Evolutionary conservation across 352 stramenopile genomes (phyloP), one percentile per base, ranked within the genome.

Genomic region (Pythium scleroteichum): DNA sequence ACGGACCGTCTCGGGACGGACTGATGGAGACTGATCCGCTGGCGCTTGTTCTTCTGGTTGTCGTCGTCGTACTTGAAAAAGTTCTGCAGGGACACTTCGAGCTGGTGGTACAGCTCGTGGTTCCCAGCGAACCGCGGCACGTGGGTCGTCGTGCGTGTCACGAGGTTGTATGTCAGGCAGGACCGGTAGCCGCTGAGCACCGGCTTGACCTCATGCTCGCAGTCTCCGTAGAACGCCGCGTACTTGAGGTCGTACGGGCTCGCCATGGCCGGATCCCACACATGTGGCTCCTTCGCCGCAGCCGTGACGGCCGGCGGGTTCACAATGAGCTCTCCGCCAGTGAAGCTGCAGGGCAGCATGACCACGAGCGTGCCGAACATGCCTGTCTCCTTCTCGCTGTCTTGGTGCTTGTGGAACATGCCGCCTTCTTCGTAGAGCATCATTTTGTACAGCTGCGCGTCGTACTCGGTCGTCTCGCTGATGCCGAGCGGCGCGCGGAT

Each of bases 311-410:
- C 14, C 32, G 22, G 29, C 20, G 39, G 12, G 17, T 48, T 23
- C 41, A 59, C 53, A 20, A 50, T 22, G 19, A 73, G 38, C 19
- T 76, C 64, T 4, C 61, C 69, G 10, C 64, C 69, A 20, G 33
- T 40, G 44, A 74, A 66, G 8, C 26, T 20, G 22, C 67, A 62
- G 4, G 75, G 73, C 16, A 82, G 62, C 51, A 79, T 51, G 4
- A 85, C 51, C 42, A 84, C 57, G 3, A 85, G 53, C n/a, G 75
- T 79, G 0, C 71, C 75, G 35, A 85, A 78, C 73, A 82, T 82
- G 12, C 73, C 73, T 29, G 51, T 33, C 44, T 79, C 71, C 52
- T 85, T 82, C 63, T 85, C 75, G 41, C 67, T 85, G 48, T 85
- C 75, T 42, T 75, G 66, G 57, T 82, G 70, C n/a, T 45, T 57